Percentiles rank a stretch among this genome's conserved stretches.
These are phyloP conservation scores for Triticum timopheevii DNA, from an alignment of 176 grass and related monocot species.

Conservation along the genomic window DNA sequence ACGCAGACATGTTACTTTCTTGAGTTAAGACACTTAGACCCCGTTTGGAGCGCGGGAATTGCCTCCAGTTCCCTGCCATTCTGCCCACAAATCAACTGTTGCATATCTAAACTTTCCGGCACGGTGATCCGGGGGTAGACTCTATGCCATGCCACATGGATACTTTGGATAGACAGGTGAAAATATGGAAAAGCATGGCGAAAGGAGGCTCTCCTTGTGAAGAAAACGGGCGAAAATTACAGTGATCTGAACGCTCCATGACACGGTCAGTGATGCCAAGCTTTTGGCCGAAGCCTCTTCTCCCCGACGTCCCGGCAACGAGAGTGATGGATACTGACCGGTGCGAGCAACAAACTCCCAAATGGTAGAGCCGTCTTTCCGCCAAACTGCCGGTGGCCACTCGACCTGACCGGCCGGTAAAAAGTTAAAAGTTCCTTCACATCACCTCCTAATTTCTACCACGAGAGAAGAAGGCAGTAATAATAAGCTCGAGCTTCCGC, in stretches of 20 bases:
- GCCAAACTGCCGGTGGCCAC: slow-evolving; percentile 23
- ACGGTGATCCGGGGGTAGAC: background rate
- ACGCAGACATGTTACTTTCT: background rate
- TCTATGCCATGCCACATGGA: background rate
- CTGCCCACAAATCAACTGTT: background rate
- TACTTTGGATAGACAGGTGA: background rate
- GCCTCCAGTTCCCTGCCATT: too few species aligned
- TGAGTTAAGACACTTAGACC: too few species aligned
- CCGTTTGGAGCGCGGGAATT: too few species aligned
- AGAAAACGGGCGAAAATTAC: slow-evolving; percentile 4
- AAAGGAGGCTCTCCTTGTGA: slow-evolving; percentile 15
- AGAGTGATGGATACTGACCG: slow-evolving; percentile 23
- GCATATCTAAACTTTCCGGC: slow-evolving; percentile 4
- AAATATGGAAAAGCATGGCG: background rate
- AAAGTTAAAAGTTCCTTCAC: background rate
- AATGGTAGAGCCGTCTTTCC: slow-evolving; percentile 22
- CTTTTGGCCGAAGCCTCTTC: slow-evolving; percentile 32
- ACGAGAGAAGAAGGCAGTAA: background rate
- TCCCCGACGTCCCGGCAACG: background rate
- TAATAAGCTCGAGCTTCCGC: background rate
- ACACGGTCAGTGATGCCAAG: slow-evolving; percentile 43
- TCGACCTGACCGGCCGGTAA: background rate
- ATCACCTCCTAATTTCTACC: background rate
- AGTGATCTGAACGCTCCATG: slow-evolving; percentile 45
- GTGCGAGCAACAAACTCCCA: slow-evolving; percentile 1